A percentile compares a stretch with the other conserved stretches of the same genome.
These are phyloP conservation scores for Colletotrichum orchidophilum DNA, from an alignment of 2,329 filamentous ascomycete genomes.

Conservation along the genomic window DNA sequence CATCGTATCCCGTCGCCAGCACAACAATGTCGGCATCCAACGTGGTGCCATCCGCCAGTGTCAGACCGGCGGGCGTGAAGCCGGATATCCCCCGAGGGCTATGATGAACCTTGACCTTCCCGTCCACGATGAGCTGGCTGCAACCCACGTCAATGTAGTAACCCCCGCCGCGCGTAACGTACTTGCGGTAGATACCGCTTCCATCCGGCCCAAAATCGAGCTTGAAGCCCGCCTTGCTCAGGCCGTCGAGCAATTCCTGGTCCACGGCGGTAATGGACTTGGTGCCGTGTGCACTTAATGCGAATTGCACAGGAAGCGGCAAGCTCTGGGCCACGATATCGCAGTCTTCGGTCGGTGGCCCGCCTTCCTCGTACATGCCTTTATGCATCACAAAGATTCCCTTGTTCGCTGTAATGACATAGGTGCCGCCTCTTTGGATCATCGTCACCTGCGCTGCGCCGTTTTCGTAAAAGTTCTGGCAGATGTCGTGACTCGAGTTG, in stretches of 20 bases:
- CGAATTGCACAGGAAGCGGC: constrained; percentile 59
- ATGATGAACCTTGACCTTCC: constrained; percentile 71
- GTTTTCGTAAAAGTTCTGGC: constrained; percentile 73
- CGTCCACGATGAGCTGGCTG: constrained; percentile 68
- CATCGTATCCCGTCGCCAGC: constrained; percentile 72
- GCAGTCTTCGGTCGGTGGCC: constrained; percentile 71
- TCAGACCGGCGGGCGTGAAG: constrained; percentile 56
- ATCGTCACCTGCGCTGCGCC: constrained; percentile 72
- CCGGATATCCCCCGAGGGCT: constrained; percentile 61
- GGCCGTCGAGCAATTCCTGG: constrained; percentile 49
- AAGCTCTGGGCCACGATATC: constrained; percentile 69
- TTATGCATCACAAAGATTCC: constrained; percentile 63
- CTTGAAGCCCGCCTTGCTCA: constrained; percentile 68
- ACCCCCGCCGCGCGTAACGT: constrained; percentile 72
- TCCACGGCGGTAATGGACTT: constrained; percentile 51
- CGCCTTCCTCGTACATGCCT: constrained; percentile 58
- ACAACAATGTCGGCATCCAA: constrained; percentile 71
- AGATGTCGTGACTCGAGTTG: constrained; percentile 76
- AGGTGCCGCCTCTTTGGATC: constrained; percentile 73
- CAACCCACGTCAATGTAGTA: constrained; percentile 78
- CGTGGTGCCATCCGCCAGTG: constrained; percentile 63
- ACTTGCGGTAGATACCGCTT: constrained; percentile 68
- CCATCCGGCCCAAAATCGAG: constrained; percentile 66
- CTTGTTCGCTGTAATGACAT: constrained; percentile 66
- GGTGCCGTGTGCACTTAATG: constrained; percentile 65